Evolutionary conservation across 1,139 yeast species (phyloP), one percentile per base, ranked within the genome.

Genomic region (Suhomyces terraborum): DNA sequence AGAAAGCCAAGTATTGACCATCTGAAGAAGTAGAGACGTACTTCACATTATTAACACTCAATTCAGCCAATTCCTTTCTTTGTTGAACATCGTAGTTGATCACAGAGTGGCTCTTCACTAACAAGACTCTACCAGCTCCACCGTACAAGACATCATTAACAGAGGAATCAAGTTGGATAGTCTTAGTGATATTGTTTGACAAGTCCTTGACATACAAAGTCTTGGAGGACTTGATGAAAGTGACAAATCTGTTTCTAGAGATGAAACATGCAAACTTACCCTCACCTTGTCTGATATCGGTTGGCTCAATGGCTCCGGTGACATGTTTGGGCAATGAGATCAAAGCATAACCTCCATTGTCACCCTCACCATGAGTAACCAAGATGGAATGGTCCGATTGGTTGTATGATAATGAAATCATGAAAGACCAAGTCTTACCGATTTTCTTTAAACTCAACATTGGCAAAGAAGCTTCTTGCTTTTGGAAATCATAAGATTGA

Each of bases 71-170:
- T 48, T 79, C 82, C 61, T 84, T 87, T 66, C 88, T 82, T 70
- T 93, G 98, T 64, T 91, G 98, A 41, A 91, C 95, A 62, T 94
- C 98, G 61, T 82, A 88, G 53, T 86, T 79, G 40, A 85, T 80
- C 30, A 93, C 96, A 13, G 84, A 72, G 52, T 80, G 77, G 34
- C 78, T 65, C 55, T 89, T 88, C 49, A 93, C 73, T 45, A 94
- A 73, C 49, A 94, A 72, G 24, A 94, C 81, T 48, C 85, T 75
- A 37, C 98, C 97, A 29, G 95, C 88, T 32, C 88, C 91, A 38
- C 89, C 91, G 45, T 75, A 69, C 35, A 84, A 77, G 41, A 94
- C 82, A 58, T 88, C 95, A 54, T 69, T 79, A 26, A 88, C 83
- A 23, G 81, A 71, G 14, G 79, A 74, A 46, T 93, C 96, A 47